Evolutionary conservation across 306 rosid species (phyloP), one percentile per base, ranked within the genome.

Genomic region (Chamaecrista fasciculata): DNA sequence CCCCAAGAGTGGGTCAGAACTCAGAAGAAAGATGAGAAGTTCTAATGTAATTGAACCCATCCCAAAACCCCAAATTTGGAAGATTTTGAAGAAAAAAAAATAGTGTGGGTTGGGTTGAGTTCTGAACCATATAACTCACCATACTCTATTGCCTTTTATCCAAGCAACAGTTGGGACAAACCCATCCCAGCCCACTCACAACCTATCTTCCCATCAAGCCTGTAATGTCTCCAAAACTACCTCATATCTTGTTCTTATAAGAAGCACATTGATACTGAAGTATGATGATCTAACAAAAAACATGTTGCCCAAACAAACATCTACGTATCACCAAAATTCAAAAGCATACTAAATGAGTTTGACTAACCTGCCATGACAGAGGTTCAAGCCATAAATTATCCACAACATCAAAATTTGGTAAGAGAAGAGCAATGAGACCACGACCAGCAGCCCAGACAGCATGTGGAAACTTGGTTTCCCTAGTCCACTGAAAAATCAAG

Each of bases 401-500:
- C 52, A 88, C 94, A 23, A 62, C 86, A 69, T 90, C 98, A 73
- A 90, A 93, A 80, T 93, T 93, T 67, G 98, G 98, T 66, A 90
- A 80, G 40, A 93, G 81, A 77, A 81, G 85, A 74, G 96, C 94
- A 77, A 89, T 83, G 59, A 93, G 87, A 76, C 87, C 87, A 51
- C 98, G 98, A 39, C 98, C 98, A 71, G 98, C 98, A 51, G 97
- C 94, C 98, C 98, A 93, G 56, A 93, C 89, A 77, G 96, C 98
- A 85, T 93, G 98, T 50, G 97, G 98, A 67, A 83, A 86, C 79
- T 93, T 93, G 66, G 89, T 81, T 78, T 90, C 92, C 83, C 75
- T 85, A 3, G 96, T 90, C 98, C 98, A 93, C 98, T 93, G 78
- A 64, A 66, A 66, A 70, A 75, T 82, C 51, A 71, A 72, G 59